Base-by-base conservation (phyloP, 176 grass and related monocot genomes). In the Hsuehochloa calcarea region DNA sequence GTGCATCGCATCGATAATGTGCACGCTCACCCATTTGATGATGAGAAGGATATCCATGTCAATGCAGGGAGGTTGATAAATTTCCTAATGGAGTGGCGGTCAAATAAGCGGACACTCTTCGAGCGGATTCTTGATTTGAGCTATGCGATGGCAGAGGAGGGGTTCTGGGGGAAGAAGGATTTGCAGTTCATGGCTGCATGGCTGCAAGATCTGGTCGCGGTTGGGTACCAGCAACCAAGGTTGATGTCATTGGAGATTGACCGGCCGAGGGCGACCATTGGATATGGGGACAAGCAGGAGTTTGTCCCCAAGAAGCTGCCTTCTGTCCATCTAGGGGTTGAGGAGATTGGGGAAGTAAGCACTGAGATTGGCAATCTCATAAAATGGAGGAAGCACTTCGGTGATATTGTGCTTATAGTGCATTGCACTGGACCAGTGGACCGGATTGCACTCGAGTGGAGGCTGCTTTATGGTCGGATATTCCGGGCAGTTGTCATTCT, bases 21-120 rank as follows among this genome's bases (percentile, higher is more conserved):
- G 17, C 85, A 77, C 5, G 23, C 89, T 23, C 90, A 95, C 52
- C 93, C 87, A 6, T 95, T 98, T 23, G 68, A 76, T 22, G 89
- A 98, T 19, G 96, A 98, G 69, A 98, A 90, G 82, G 96, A 98
- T 80, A 88, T 98, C 68, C 96, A 95, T 87, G 93, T 95, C 46
- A 95, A 94, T 68, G 91, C 90, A 59, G 92, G 93, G 55, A 84
- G 88, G 46, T 49, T 98, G 66, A 93, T 95, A 86, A 87, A 93
- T 70, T 98, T 95, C 50, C 84, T 98, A 17, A 82, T 90, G 23
- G 85, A 88, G 59, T 98, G 96, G 93, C 75, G 91, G 65, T 95
- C 93, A 16, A 92, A 63, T 58, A 95, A 92, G 82, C 67, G 6
- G 38, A 94, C 93, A 44, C 68, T 98, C 8, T 98, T 98, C 5